Evolutionary conservation across 106 monocot species (phyloP), one percentile per base, ranked within the genome.

Genomic region (Dendrobium catenatum): DNA sequence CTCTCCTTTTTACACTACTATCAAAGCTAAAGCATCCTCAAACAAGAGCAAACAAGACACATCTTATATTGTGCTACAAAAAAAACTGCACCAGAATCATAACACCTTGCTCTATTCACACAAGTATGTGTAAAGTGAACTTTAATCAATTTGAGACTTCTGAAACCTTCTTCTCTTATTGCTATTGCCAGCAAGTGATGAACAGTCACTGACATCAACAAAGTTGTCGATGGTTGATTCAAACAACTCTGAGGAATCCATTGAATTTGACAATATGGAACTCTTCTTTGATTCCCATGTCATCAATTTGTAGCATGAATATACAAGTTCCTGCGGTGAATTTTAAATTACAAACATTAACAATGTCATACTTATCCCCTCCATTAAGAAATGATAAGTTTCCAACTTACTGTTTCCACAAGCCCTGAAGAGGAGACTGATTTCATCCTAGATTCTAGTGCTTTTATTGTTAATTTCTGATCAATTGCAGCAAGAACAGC

Each of bases 401-500:
- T 75, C 20, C 13, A 27, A 64, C 83, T 76, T 67, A 94, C 94
- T 86, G 68, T 81, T 48, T 87, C 85, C 41, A 85, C 18, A 48
- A 79, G 74, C 72, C 74, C 83, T 59, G 33, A 81, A 43, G 72
- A 56, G 29, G 87, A 76, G 27, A 88, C 68, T 22, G 40, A 55
- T 13, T 80, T 83, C 79, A 92, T 80, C 81, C 85, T 92, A 29
- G 79, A 79, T 43, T 89, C 90, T 49, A 95, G 24, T 54, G 75
- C 72, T 42, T 84, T 72, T 80, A 80, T 85, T 61, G 90, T 92
- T 55, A 86, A 72, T 67, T 59, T 59, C n/a, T 81, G 70, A 78
- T 80, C 82, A 56, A 86, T 85, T 51, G 92, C 88, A 72, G 88
- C 92, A 24, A 94, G 88, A 74, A 90, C 77, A 9, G 94, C 92